Evolutionary conservation across 2,329 filamentous ascomycete genomes (phyloP).

Genomic region (Penicillium sp.): DNA sequence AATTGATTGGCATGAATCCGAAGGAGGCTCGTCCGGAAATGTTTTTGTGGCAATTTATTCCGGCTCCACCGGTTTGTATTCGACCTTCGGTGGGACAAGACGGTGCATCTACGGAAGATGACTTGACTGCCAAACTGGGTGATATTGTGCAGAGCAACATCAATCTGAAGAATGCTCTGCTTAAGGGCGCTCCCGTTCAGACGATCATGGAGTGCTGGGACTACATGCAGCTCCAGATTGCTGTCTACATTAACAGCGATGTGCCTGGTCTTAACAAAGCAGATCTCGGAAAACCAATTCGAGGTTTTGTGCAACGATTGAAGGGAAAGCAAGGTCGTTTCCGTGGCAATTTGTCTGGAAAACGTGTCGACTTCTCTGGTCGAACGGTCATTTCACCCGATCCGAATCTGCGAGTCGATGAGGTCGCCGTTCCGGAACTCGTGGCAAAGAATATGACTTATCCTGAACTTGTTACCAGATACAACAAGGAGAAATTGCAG

Average conservation of each 20-base stretch:
- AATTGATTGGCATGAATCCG: constrained; percentile 84
- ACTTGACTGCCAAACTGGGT: constrained; percentile 93
- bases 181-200: constrained; percentile 78
- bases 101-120: constrained; percentile 89
- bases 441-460: constrained; percentile 98
- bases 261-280: constrained; percentile 88
- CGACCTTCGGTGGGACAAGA: constrained; percentile 92
- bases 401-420: constrained; percentile 87
- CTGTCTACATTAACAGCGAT: constrained; percentile 97
- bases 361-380: constrained; percentile 97
- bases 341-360: constrained; percentile 92
- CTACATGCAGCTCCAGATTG: constrained; percentile 89
- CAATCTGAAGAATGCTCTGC: constrained; percentile 76
- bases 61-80: constrained; percentile 90
- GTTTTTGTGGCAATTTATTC: constrained; percentile 96
- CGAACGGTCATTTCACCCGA: constrained; percentile 97
- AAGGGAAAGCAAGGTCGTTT: constrained; percentile 98
- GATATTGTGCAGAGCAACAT: constrained; percentile 93
- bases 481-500: constrained; percentile 81
- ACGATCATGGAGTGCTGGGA: constrained; percentile 99
- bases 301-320: constrained; percentile 89
- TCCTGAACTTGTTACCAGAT: constrained; percentile 78
- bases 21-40: constrained; percentile 87
- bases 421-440: constrained; percentile 85
- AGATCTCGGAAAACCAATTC: constrained; percentile 81